Evolutionary conservation across 176 grass and related monocot genomes (phyloP).

Genomic region (Calamus simplicifolius): DNA sequence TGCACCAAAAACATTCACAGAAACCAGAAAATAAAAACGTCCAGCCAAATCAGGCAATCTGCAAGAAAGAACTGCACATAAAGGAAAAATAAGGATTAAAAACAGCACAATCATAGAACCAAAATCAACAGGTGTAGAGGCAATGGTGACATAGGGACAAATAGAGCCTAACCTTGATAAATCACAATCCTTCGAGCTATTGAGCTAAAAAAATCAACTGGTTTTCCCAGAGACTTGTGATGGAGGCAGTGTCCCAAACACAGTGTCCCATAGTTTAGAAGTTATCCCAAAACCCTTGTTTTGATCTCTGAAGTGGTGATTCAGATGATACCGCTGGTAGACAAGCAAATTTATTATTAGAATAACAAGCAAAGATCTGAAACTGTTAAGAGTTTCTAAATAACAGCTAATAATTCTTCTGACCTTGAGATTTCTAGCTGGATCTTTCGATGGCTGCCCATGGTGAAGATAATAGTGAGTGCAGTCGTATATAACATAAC

Average conservation of each 20-base stretch:
- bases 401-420: neutral
- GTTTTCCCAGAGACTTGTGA: constrained; percentile 21
- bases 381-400: too few species aligned
- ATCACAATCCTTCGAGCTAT: constrained; percentile 34
- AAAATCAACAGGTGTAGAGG: too few species aligned
- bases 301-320: constrained; percentile 87
- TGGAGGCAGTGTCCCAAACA: constrained; percentile 70
- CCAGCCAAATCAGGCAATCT: too few species aligned
- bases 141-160: neutral
- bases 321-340: constrained; percentile 76
- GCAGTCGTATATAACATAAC: constrained; percentile 94
- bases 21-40: too few species aligned
- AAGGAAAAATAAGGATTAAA: too few species aligned
- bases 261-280: constrained; percentile 65
- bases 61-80: too few species aligned
- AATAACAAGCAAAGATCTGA: too few species aligned
- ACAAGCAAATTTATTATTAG: too few species aligned
- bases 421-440: constrained; percentile 77
- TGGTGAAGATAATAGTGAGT: constrained; percentile 93
- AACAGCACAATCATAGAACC: too few species aligned
- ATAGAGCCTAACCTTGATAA: constrained; percentile 32
- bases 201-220: constrained; percentile 30
- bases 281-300: constrained; percentile 90
- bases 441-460: constrained; percentile 69
- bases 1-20: too few species aligned